A percentile compares a stretch with the other conserved stretches of the same genome.
Conservation (phyloP, 2,329 filamentous ascomycete genomes). For the Torrubiella hemipterigena region DNA sequence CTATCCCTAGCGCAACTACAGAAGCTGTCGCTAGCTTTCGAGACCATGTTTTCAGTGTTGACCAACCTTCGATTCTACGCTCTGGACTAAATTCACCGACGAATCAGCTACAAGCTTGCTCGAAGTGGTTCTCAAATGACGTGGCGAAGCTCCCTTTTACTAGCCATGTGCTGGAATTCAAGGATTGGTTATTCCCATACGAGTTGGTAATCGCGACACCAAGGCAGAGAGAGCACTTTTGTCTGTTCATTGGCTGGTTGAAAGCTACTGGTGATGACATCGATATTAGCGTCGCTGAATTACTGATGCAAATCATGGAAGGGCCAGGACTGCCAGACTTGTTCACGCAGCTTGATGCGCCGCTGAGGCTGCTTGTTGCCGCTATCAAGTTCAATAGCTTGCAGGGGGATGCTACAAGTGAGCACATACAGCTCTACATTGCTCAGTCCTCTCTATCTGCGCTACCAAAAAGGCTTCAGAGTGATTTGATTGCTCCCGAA, state of each 20-base stretch:
- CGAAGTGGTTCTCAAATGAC: constrained; percentile 43
- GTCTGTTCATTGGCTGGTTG: constrained; percentile 17
- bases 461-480: constrained; percentile 49
- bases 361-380: constrained; percentile 52
- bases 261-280: no score
- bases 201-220: constrained; percentile 20
- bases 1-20: no score
- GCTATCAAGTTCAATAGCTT: constrained; percentile 34
- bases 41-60: constrained; percentile 36
- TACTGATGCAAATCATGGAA: no score
- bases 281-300: no score
- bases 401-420: constrained; percentile 9
- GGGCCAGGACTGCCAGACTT: no score
- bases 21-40: constrained; percentile 33
- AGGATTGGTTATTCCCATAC: constrained; percentile 23
- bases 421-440: constrained; percentile 55
- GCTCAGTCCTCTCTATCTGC: constrained; percentile 66
- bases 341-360: constrained; percentile 49
- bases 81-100: constrained; percentile 17
- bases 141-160: constrained; percentile 10
- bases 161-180: constrained; percentile 17
- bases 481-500: constrained; percentile 56
- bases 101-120: constrained; percentile 34
- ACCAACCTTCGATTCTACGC: constrained; percentile 10
- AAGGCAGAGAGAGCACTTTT: constrained; percentile 7